phyloP scores from a whole-genome alignment of 768 basidiomycete species.

The Terana coerulea region DNA sequence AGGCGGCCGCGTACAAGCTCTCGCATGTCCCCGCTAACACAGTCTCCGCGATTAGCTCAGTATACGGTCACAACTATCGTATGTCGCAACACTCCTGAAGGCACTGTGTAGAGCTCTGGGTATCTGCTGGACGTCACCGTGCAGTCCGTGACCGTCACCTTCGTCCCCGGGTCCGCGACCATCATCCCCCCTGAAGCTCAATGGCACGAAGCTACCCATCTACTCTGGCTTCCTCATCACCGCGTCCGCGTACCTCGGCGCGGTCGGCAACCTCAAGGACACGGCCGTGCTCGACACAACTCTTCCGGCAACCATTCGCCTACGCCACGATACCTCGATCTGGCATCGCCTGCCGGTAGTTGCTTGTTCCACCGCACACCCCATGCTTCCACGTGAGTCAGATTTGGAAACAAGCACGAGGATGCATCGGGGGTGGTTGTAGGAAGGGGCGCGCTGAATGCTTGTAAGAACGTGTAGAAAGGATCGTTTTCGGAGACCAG shows the following conservation, averaged over 20 bases:
- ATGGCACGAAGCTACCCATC: conserved; percentile 44
- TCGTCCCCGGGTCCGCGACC: conserved; percentile 36
- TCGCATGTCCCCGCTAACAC: conserved; percentile 54
- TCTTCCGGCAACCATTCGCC: too few relatives aligned
- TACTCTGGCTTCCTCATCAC: conserved; percentile 54
- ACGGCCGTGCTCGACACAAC: conserved; percentile 50
- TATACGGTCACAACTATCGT: conserved; percentile 11
- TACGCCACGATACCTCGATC: too few relatives aligned
- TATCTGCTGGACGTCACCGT: conserved; percentile 42
- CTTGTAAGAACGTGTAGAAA: too few relatives aligned
- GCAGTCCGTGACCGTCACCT: conserved; percentile 39
- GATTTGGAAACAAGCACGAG: too few relatives aligned
- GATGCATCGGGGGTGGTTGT: too few relatives aligned
- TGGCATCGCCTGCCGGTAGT: too few relatives aligned
- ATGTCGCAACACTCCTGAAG: not conserved
- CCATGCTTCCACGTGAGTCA: too few relatives aligned
- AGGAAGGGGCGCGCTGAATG: too few relatives aligned
- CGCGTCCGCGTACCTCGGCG: conserved; percentile 40
- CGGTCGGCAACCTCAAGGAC: conserved; percentile 37
- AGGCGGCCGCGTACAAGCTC: conserved; percentile 40
- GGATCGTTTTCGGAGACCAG: too few relatives aligned
- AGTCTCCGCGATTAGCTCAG: conserved; percentile 40
- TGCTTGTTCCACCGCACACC: too few relatives aligned
- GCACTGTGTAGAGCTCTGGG: conserved; percentile 31
- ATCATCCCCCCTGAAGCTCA: conserved; percentile 42